Conservation (phyloP, 371 early-diverging fungal genomes). For the Cokeromyces recurvatus region DNA sequence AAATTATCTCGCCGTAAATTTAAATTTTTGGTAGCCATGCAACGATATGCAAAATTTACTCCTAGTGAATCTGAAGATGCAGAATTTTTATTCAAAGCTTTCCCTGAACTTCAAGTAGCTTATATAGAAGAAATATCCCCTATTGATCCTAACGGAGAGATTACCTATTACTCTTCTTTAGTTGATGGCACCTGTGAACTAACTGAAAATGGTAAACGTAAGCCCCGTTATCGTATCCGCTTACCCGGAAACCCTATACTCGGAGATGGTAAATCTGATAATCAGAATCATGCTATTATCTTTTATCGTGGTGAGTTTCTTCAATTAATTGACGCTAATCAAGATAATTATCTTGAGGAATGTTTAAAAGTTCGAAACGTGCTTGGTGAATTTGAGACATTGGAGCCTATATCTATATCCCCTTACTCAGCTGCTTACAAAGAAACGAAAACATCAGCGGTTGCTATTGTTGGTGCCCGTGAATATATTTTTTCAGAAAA, state of each 20-base stretch:
- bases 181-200: slow-evolving; percentile 73
- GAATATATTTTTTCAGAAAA: slow-evolving; percentile 91
- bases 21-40: slow-evolving; percentile 86
- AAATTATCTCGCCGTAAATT: slow-evolving; percentile 73
- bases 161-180: slow-evolving; percentile 64
- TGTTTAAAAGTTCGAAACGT: slow-evolving; percentile 84
- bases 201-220: slow-evolving; percentile 62
- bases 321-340: slow-evolving; percentile 88
- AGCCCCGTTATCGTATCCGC: slow-evolving; percentile 71
- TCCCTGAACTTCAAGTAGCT: slow-evolving; percentile 78
- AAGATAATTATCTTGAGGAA: slow-evolving; percentile 90
- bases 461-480: slow-evolving; percentile 89
- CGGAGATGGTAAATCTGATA: slow-evolving; percentile 90
- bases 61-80: slow-evolving; percentile 74
- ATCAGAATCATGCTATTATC: slow-evolving; percentile 85
- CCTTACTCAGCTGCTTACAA: slow-evolving; percentile 60
- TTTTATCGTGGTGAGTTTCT: slow-evolving; percentile 85
- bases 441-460: slow-evolving; percentile 51
- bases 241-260: slow-evolving; percentile 87
- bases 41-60: slow-evolving; percentile 75
- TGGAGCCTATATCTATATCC: slow-evolving; percentile 58
- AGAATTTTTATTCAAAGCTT: slow-evolving; percentile 73
- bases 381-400: slow-evolving; percentile 83
- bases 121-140: slow-evolving; percentile 63
- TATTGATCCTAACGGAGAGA: slow-evolving; percentile 35